Conservation (phyloP, 2,329 filamentous ascomycete species). For the Geoglossum cookeanum region DNA sequence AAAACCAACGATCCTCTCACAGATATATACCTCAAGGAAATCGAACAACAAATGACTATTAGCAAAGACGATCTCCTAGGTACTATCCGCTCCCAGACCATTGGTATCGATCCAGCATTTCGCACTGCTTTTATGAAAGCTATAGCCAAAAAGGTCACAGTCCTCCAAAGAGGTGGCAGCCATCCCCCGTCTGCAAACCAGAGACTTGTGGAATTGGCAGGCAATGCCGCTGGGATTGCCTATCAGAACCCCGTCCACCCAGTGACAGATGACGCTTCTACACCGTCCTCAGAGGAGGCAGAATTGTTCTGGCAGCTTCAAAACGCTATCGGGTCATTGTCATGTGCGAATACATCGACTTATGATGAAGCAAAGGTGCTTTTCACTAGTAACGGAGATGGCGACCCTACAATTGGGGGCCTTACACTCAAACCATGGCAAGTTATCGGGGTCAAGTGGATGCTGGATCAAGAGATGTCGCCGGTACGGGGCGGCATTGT, state of each 20-base stretch:
- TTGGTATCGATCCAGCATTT: not conserved
- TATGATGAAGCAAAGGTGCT: not conserved
- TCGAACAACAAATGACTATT: not conserved
- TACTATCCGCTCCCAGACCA: not conserved
- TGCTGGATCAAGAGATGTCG: not conserved
- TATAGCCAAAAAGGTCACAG: not conserved
- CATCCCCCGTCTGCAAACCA: not conserved
- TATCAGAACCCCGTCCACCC: not conserved
- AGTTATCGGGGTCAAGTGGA: not conserved
- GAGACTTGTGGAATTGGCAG: not conserved
- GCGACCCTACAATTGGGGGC: not conserved
- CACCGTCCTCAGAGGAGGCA: not conserved
- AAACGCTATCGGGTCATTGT: not conserved
- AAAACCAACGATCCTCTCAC: not conserved
- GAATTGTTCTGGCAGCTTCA: not conserved
- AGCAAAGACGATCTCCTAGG: not conserved
- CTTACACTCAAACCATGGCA: not conserved
- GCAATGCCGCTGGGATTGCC: not conserved
- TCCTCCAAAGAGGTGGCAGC: not conserved
- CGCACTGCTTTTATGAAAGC: no score
- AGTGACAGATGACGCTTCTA: not conserved
- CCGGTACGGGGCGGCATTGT: no score
- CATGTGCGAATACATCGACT: not conserved
- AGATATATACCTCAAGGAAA: constrained; percentile 2
- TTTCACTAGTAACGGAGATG: not conserved